phyloP scores from a whole-genome alignment of 257 asterid species.

The Forsythia viridissima region DNA sequence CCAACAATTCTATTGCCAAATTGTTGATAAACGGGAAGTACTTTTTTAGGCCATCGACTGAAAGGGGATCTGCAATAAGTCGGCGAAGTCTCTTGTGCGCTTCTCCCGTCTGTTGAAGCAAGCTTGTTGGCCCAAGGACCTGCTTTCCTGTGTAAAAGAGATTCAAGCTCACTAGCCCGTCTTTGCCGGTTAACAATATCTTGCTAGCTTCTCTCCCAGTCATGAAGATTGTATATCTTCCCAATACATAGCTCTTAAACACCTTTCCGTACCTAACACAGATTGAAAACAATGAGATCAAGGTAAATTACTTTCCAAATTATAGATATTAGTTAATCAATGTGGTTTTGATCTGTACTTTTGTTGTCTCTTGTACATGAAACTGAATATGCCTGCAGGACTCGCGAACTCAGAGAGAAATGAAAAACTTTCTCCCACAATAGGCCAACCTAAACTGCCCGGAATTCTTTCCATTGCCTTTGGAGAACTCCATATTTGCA shows the following conservation, averaged over 20 bases:
- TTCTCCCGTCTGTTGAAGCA: constrained; percentile 84
- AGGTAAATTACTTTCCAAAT: not conserved
- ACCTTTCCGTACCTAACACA: constrained; percentile 78
- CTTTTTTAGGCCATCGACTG: constrained; percentile 63
- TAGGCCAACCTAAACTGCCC: constrained; percentile 86
- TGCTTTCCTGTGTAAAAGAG: constrained; percentile 83
- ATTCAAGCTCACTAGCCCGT: constrained; percentile 77
- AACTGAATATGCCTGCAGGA: constrained; percentile 69
- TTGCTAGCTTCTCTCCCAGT: constrained; percentile 81
- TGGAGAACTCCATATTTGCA: constrained; percentile 49
- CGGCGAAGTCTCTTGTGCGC: constrained; percentile 69
- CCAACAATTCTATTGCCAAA: constrained; percentile 69
- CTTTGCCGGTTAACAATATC: constrained; percentile 79
- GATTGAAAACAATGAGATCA: not conserved
- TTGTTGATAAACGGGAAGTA: constrained; percentile 71
- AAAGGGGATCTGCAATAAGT: constrained; percentile 75
- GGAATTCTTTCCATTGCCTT: constrained; percentile 66
- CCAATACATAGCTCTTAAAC: constrained; percentile 73
- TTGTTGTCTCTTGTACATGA: constrained; percentile 74
- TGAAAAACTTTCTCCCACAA: constrained; percentile 72
- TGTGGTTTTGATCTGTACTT: constrained; percentile 34
- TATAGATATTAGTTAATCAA: not conserved
- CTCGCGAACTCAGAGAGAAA: constrained; percentile 68
- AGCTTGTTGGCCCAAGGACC: constrained; percentile 81
- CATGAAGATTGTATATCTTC: constrained; percentile 75